A percentile compares a stretch with the other conserved stretches of the same genome.
phyloP scores from a whole-genome alignment of 1,284 basidiomycete genomes.

The Tylopilus sp. region DNA sequence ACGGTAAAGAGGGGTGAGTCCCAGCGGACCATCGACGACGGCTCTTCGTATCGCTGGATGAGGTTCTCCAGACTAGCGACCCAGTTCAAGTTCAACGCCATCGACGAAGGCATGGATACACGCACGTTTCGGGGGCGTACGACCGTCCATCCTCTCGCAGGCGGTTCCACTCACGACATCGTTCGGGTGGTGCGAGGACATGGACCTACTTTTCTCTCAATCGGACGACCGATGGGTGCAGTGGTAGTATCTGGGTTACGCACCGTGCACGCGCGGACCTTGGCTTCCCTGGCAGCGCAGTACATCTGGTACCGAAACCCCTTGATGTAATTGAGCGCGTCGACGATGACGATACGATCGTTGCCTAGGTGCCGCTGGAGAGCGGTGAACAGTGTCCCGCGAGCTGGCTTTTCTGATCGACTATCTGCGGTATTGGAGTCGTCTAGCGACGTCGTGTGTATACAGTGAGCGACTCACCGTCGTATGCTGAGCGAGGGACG shows the following conservation, averaged over 20 bases:
- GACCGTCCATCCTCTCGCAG: slow-evolving; percentile 43
- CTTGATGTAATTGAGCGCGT: slow-evolving; percentile 95
- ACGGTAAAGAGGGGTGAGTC: slow-evolving; percentile 91
- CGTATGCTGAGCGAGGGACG: slow-evolving; percentile 64
- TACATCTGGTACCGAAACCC: slow-evolving; percentile 97
- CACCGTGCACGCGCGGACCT: slow-evolving; percentile 83
- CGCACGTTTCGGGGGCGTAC: slow-evolving; percentile 73
- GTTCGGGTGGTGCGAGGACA: slow-evolving; percentile 74
- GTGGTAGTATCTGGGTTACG: slow-evolving; percentile 31
- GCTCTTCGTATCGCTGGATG: slow-evolving; percentile 88
- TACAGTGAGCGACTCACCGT: slow-evolving; percentile 44
- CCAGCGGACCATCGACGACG: slow-evolving; percentile 95
- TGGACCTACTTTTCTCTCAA: slow-evolving; percentile 50
- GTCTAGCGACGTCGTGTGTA: too few relatives aligned
- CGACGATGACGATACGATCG: slow-evolving; percentile 82
- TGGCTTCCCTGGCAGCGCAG: slow-evolving; percentile 88
- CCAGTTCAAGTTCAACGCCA: neutral
- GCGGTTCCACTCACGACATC: slow-evolving; percentile 75
- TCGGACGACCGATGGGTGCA: neutral
- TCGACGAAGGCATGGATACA: neutral
- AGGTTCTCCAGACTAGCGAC: slow-evolving; percentile 78
- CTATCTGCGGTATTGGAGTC: too few relatives aligned
- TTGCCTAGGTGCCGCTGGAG: slow-evolving; percentile 70
- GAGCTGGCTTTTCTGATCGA: slow-evolving; percentile 81
- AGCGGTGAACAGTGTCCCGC: slow-evolving; percentile 82